Evolutionary conservation across 1,284 basidiomycete genomes (phyloP).

Genomic region (Cryptococcus jaspeensis): DNA sequence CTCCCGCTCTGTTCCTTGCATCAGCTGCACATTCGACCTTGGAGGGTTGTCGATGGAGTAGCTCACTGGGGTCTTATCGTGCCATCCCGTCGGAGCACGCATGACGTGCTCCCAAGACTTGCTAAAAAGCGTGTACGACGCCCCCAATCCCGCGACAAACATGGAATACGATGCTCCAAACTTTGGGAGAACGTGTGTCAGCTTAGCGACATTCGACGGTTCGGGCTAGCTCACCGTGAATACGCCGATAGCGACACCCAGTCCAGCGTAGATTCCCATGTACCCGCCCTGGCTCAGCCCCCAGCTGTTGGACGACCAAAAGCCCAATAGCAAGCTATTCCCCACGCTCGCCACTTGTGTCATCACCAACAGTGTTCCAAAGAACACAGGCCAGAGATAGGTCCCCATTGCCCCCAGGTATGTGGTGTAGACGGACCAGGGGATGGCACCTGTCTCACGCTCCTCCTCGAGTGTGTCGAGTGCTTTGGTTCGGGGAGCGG

Average conservation of each 20-base stretch:
- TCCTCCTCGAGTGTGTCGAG: conserved; percentile 55
- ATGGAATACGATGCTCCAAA: conserved; percentile 22
- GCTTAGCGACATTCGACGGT: not conserved
- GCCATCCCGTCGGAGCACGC: conserved; percentile 27
- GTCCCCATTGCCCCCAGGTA: conserved; percentile 26
- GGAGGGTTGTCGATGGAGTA: not conserved
- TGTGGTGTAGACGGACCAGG: conserved; percentile 25
- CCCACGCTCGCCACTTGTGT: conserved; percentile 30
- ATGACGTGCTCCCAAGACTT: conserved; percentile 24
- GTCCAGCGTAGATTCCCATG: conserved; percentile 36
- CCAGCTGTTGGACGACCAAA: conserved; percentile 34
- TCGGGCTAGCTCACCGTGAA: conserved; percentile 13
- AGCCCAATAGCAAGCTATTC: conserved; percentile 35
- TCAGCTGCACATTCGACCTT: too few relatives aligned
- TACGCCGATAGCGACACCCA: conserved; percentile 15
- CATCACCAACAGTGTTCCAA: conserved; percentile 19
- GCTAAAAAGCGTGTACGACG: conserved; percentile 29
- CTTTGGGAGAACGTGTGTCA: conserved; percentile 1
- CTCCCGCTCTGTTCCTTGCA: conserved; percentile 53
- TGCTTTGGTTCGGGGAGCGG: conserved; percentile 40
- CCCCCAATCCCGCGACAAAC: conserved; percentile 24
- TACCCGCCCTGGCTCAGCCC: conserved; percentile 33
- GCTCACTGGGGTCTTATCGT: conserved; percentile 30
- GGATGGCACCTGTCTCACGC: conserved; percentile 33
- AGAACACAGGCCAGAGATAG: conserved; percentile 13